Evolutionary conservation across 768 basidiomycete genomes (phyloP).

Genomic region (Psilocybe sp.): DNA sequence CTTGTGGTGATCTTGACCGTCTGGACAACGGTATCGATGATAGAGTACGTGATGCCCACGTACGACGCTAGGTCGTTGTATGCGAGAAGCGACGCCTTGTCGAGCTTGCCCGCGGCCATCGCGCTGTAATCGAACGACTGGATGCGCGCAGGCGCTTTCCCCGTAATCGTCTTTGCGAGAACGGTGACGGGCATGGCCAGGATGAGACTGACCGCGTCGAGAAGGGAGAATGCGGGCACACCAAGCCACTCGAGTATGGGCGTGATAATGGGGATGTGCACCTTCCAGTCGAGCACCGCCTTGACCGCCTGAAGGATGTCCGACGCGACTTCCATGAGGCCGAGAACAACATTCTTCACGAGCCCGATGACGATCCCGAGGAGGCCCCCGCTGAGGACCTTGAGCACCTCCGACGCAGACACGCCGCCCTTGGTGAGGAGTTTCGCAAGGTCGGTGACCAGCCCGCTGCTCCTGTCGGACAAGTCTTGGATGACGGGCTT

Average conservation of each 20-base stretch:
- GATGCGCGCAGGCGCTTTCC: neutral
- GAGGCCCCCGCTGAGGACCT: neutral
- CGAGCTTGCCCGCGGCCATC: neutral
- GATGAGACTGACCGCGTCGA: neutral
- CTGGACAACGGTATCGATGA: neutral
- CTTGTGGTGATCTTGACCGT: neutral
- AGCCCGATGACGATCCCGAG: neutral
- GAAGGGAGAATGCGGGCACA: neutral
- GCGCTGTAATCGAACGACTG: neutral
- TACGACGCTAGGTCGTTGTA: neutral
- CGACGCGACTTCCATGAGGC: neutral
- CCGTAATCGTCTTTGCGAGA: neutral
- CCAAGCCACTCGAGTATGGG: neutral
- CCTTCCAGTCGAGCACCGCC: neutral
- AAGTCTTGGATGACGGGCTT: neutral
- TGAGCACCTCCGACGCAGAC: neutral
- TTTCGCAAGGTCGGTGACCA: neutral
- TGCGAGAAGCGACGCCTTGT: neutral
- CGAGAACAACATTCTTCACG: neutral
- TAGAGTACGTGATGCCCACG: neutral
- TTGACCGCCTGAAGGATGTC: neutral
- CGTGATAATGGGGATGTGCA: neutral
- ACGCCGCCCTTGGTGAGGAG: neutral
- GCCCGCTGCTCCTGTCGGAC: neutral
- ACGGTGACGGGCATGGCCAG: constrained; percentile 1